Evolutionary conservation across 345 rosid species (phyloP), one percentile per base, ranked within the genome.

Genomic region (Atalantia buxifolia): DNA sequence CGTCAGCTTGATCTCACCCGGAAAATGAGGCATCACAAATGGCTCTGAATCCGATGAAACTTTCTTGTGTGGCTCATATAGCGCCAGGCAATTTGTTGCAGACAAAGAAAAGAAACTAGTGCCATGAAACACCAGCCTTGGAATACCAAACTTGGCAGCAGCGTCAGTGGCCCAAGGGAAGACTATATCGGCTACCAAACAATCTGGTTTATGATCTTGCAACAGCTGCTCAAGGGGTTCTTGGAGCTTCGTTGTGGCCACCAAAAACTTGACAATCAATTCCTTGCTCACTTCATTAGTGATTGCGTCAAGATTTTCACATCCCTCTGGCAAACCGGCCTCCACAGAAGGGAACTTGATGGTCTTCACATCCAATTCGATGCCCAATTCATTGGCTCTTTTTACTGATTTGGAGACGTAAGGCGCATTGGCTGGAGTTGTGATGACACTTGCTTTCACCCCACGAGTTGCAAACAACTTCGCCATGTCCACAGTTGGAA

Each of bases 401-500:
- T 72, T 62, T 48, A 89, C 64, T 19, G 87, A n/a, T 40, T 83
- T 87, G 21, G 85, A 75, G 35, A 80, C 33, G 24, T 62, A 1
- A 63, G 66, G 76, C 16, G 31, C 80, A 55, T 86, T 85, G 36
- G 76, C 71, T 68, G 88, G 88, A n/a, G 90, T 86, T 7, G 89
- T 87, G 84, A 90, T 64, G 6, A 90, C 79, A 10, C 87, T 84
- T 14, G 89, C 40, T 75, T 83, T 88, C 21, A 84, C 75, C 6
- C 89, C 89, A 59, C 72, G 75, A 16, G 71, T 63, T n/a, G 86
- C 82, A 25, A 90, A 87, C 57, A 86, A 78, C 81, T 83, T 84
- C 65, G 89, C 89, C 86, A 86, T 87, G 85, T 89, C 92, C 2
- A 81, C 59, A 33, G 70, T 66, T 30, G 89, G 94, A 8, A 89